phyloP scores from a whole-genome alignment of 768 basidiomycete genomes.

The Albatrellus ellisii region DNA sequence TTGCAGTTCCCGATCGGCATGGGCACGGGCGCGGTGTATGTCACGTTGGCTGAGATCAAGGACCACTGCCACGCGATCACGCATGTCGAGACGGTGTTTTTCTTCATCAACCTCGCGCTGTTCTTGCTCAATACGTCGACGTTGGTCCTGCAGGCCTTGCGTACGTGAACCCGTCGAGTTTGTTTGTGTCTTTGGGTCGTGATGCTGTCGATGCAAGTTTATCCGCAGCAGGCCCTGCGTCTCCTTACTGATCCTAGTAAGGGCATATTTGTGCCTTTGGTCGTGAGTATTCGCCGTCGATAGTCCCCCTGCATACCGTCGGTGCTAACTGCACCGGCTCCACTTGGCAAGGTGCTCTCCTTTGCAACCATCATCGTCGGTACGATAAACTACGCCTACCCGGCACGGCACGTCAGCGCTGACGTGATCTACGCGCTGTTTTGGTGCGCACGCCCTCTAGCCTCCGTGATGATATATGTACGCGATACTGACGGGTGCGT shows the following conservation, averaged over 20 bases:
- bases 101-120: constrained; percentile 31
- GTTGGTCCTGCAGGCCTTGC: constrained; percentile 28
- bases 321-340: too few species aligned
- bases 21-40: constrained; percentile 37
- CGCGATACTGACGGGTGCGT: background rate
- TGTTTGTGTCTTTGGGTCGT: background rate
- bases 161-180: constrained; percentile 17
- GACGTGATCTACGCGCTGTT: constrained; percentile 28
- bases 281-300: constrained; percentile 18
- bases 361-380: constrained; percentile 38
- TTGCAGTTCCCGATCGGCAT: constrained; percentile 35
- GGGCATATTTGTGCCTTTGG: constrained; percentile 30
- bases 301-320: background rate
- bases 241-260: constrained; percentile 32
- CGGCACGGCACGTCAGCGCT: constrained; percentile 22
- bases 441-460: constrained; percentile 21
- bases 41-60: constrained; percentile 30
- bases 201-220: constrained; percentile 20
- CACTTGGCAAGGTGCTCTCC: too few species aligned
- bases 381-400: constrained; percentile 31
- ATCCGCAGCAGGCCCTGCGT: constrained; percentile 28
- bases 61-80: constrained; percentile 21
- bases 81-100: constrained; percentile 29
- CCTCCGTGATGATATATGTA: too few species aligned
- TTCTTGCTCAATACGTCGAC: constrained; percentile 31